phyloP scores from a whole-genome alignment of 768 basidiomycete genomes.

The Phanerochaete carnosa region DNA sequence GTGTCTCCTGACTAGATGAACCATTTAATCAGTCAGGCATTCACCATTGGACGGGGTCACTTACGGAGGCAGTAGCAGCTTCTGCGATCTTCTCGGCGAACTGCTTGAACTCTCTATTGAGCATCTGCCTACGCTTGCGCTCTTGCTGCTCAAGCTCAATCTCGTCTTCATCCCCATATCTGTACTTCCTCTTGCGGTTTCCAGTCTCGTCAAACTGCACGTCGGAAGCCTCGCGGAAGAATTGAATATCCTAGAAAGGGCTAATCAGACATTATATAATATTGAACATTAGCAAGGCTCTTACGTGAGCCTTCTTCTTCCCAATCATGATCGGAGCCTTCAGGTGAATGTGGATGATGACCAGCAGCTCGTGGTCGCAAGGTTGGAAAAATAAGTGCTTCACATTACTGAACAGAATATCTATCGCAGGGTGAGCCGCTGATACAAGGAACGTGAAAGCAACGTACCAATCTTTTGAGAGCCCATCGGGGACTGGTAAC shows the following conservation, averaged over 20 bases:
- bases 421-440: slow-evolving; percentile 35
- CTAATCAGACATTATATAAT: background rate
- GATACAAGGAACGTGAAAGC: background rate
- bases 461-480: slow-evolving; percentile 82
- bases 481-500: slow-evolving; percentile 84
- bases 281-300: slow-evolving; percentile 22
- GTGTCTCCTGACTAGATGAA: slow-evolving; percentile 65
- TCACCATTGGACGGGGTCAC: slow-evolving; percentile 20
- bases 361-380: slow-evolving; percentile 92
- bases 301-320: slow-evolving; percentile 93
- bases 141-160: slow-evolving; percentile 99
- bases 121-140: slow-evolving; percentile 77
- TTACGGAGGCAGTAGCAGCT: slow-evolving; percentile 71
- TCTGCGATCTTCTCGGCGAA: slow-evolving; percentile 93
- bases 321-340: slow-evolving; percentile 98
- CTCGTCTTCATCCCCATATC: slow-evolving; percentile 98
- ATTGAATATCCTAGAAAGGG: slow-evolving; percentile 81
- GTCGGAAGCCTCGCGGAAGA: slow-evolving; percentile 96
- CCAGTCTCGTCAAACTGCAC: slow-evolving; percentile 99
- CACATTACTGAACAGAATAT: slow-evolving; percentile 94
- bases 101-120: slow-evolving; percentile 92
- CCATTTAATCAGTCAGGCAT: background rate
- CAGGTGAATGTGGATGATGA: slow-evolving; percentile 90
- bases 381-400: slow-evolving; percentile 99
- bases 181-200: slow-evolving; percentile 95